Evolutionary conservation across 768 basidiomycete species (phyloP), one percentile per base, ranked within the genome.

Genomic region (Harrya chromipes): DNA sequence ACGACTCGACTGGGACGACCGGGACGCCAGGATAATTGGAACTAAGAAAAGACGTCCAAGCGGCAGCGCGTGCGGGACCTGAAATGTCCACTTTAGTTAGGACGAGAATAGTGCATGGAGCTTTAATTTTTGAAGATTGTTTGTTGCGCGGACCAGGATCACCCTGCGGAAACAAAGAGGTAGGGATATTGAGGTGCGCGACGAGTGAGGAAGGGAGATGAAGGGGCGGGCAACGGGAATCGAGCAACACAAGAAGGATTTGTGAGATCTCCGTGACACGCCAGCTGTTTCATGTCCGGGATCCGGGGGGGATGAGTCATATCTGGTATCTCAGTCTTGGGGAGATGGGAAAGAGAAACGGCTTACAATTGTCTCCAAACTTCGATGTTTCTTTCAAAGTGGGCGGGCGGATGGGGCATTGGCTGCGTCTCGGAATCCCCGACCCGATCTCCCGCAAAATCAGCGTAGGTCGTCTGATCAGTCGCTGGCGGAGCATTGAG

Each of bases 351-450:
- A 16, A 46, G 40, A 14, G 27, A 47, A 46, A 39, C 45, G 16
- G 76, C 87, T 58, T 67, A 90, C 83, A 97, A 71, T 71, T 97
- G 95, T 54, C 94, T 72, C 94, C 94, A 97, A 13, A 97, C 93
- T 63, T 97, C 90, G 39, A 97, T 60, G 65, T 97, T 97, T 36
- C 89, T 79, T 68, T 97, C 94, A 65, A 83, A 97, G 67, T 85
- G 84, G 1, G 87, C 84, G 2, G 87, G 83, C 4, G 89, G 86
- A 38, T 72, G 70, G 10, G 82, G 83, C 77, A 84, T 73, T 12
- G 27, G 43, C 4, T 33, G 43, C n/a, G 52, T 52, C 31, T 54
- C 56, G 42, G 57, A 65, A 38, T 52, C 56, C 14, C 29, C 46
- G 40, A 48, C 19, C 47, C 9, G 13, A 40, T 42, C 34, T 39